Conservation (phyloP, 1,284 basidiomycete genomes). For the Tilletia indica region DNA sequence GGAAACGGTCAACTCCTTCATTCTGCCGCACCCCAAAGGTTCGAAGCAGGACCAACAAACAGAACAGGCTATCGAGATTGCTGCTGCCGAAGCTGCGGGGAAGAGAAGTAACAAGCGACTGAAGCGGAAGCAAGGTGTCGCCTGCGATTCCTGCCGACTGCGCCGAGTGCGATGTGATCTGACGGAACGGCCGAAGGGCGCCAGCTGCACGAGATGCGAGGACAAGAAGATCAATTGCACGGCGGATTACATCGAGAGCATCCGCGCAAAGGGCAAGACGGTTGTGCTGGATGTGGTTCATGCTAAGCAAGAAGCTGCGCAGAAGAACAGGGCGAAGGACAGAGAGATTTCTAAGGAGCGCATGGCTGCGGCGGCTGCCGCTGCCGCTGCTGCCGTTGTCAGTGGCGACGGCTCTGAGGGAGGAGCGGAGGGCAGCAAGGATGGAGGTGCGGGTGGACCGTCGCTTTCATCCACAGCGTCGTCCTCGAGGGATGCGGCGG, state of each 20-base stretch:
- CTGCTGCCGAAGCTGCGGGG: slow-evolving; percentile 21
- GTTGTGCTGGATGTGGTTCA: slow-evolving; percentile 26
- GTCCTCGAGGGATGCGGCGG: background rate
- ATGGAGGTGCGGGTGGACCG: background rate
- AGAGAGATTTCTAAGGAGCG: slow-evolving; percentile 6
- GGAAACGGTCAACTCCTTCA: slow-evolving; percentile 11
- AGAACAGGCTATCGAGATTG: background rate
- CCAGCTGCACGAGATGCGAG: slow-evolving; percentile 50
- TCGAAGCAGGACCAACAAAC: slow-evolving; percentile 14
- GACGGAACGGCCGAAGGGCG: slow-evolving; percentile 47
- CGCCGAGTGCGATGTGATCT: slow-evolving; percentile 50
- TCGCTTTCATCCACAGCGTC: background rate
- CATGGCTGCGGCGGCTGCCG: background rate
- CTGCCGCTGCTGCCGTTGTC: background rate
- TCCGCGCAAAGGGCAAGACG: slow-evolving; percentile 31
- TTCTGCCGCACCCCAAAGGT: slow-evolving; percentile 8
- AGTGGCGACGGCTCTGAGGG: background rate
- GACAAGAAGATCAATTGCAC: slow-evolving; percentile 53
- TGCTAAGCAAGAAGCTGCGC: background rate
- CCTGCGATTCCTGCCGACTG: slow-evolving; percentile 52
- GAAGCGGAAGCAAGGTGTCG: slow-evolving; percentile 53
- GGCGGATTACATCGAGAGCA: slow-evolving; percentile 47
- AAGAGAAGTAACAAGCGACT: slow-evolving; percentile 31
- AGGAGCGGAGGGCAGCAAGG: background rate
- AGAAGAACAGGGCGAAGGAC: slow-evolving; percentile 8